Conservation (phyloP, 2,329 filamentous ascomycete genomes). For the Eutypa lata region DNA sequence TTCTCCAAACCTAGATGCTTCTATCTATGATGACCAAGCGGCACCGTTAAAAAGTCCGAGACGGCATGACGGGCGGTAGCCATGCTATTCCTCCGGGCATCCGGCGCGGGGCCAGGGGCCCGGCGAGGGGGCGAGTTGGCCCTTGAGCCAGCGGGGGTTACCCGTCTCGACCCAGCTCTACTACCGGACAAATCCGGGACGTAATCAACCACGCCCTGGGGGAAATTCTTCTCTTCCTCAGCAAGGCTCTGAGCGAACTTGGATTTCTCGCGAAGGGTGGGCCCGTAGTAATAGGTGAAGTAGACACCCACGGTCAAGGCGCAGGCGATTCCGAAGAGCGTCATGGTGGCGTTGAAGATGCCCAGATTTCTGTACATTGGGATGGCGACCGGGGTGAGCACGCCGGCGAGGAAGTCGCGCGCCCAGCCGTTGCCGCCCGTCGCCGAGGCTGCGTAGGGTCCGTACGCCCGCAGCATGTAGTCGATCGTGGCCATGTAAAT, state of each 20-base stretch:
- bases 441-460: slow-evolving; percentile 69
- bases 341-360: slow-evolving; percentile 51
- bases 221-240: slow-evolving; percentile 21
- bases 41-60: no score
- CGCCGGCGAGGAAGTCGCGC: slow-evolving; percentile 69
- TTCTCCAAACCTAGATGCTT: no score
- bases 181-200: neutral
- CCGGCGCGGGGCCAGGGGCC: no score
- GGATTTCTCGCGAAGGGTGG: slow-evolving; percentile 55
- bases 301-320: slow-evolving; percentile 62
- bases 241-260: slow-evolving; percentile 64
- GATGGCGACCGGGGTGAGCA: slow-evolving; percentile 65
- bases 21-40: no score
- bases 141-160: neutral
- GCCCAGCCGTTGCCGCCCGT: slow-evolving; percentile 75
- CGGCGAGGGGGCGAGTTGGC: neutral
- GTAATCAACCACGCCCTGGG: neutral
- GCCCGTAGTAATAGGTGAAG: slow-evolving; percentile 64
- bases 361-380: slow-evolving; percentile 62
- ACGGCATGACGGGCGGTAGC: no score
- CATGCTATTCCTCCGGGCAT: no score
- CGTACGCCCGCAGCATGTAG: slow-evolving; percentile 75
- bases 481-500: slow-evolving; percentile 78
- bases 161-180: neutral
- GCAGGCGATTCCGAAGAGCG: slow-evolving; percentile 60